Evolutionary conservation across 192 early-diverging fungal species (phyloP).

Genomic region (Phycomyces blakesleeanus): DNA sequence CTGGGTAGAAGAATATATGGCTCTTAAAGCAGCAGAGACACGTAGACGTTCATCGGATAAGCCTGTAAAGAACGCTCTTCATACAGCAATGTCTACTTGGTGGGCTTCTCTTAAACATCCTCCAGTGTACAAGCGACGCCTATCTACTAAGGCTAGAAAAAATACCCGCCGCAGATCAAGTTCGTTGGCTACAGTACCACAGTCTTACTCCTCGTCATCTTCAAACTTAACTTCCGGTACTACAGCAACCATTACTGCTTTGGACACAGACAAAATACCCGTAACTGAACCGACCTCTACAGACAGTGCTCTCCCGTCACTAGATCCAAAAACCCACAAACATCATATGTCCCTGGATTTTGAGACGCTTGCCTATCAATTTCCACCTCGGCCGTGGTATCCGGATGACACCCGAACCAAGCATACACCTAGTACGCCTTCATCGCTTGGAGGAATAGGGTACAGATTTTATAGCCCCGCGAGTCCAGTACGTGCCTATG

Average conservation of each 20-base stretch:
- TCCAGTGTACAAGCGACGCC: no score
- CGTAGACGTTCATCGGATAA: constrained; percentile 5
- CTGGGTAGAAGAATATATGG: constrained; percentile 25
- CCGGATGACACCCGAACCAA: background rate
- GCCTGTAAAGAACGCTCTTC: background rate
- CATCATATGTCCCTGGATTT: background rate
- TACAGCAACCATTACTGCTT: background rate
- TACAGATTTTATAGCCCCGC: constrained; percentile 7
- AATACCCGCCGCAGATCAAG: no score
- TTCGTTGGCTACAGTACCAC: background rate
- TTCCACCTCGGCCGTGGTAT: background rate
- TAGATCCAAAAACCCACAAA: background rate
- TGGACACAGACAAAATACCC: background rate
- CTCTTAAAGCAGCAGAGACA: constrained; percentile 22
- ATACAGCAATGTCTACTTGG: background rate
- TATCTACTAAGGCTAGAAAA: no score
- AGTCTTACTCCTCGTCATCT: background rate
- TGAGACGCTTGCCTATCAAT: background rate
- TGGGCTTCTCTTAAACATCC: background rate
- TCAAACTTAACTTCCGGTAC: background rate
- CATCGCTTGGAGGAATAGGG: background rate
- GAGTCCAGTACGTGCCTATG: constrained; percentile 7
- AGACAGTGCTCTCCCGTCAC: no score
- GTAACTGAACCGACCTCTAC: no score
- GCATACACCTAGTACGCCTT: no score